phyloP scores from a whole-genome alignment of 148 eudicot genomes.

The Nepenthes mirabilis region DNA sequence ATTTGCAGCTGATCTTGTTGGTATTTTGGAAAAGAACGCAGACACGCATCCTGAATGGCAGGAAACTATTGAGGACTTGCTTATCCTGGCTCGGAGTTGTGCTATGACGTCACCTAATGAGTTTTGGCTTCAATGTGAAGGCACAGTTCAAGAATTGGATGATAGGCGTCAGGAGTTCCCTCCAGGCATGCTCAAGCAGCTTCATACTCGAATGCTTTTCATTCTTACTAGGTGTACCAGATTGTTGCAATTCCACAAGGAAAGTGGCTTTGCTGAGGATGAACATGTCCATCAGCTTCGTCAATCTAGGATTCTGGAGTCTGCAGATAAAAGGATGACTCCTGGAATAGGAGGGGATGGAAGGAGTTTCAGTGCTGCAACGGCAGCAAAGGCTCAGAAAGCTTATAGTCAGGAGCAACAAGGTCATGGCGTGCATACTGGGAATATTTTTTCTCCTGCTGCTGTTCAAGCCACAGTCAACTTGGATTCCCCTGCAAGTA shows the following conservation, averaged over 20 bases:
- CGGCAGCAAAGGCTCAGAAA: conserved; percentile 44
- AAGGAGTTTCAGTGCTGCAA: conserved; percentile 27
- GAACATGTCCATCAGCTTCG: conserved; percentile 64
- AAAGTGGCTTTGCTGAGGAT: conserved; percentile 90
- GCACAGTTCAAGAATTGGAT: conserved; percentile 94
- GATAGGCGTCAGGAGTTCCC: conserved; percentile 97
- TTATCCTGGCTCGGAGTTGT: conserved; percentile 79
- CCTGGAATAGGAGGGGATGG: conserved; percentile 23
- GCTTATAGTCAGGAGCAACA: conserved; percentile 86
- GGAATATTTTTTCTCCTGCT: conserved; percentile 27
- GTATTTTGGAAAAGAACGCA: conserved; percentile 83
- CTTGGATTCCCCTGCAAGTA: conserved; percentile 37
- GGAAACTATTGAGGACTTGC: conserved; percentile 86
- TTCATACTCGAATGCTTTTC: conserved; percentile 97
- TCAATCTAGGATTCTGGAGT: conserved; percentile 54
- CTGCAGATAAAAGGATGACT: conserved; percentile 46
- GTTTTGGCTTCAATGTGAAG: conserved; percentile 97
- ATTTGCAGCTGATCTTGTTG: conserved; percentile 93
- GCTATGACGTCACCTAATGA: conserved; percentile 90
- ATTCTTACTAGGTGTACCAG: conserved; percentile 96
- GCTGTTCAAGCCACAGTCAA: conserved; percentile 27
- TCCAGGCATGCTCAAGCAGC: conserved; percentile 79
- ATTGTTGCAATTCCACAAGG: conserved; percentile 96
- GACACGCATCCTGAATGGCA: conserved; percentile 91
- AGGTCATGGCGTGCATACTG: conserved; percentile 25